Percentiles rank a stretch among this genome's conserved stretches.
phyloP scores from a whole-genome alignment of 2,329 filamentous ascomycete species.

The Penicillium nordicum region DNA sequence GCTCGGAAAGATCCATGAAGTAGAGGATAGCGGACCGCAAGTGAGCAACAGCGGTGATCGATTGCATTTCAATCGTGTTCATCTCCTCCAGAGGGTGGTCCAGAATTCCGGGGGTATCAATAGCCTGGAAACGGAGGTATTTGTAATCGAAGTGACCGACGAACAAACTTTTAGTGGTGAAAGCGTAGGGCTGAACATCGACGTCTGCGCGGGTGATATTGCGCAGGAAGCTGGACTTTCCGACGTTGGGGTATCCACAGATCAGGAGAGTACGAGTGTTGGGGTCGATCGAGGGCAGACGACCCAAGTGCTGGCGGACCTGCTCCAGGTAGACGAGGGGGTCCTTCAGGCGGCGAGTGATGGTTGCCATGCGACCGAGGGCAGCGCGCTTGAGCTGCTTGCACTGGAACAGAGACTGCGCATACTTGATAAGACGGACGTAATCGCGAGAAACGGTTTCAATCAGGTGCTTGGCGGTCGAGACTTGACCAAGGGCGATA shows the following conservation, averaged over 20 bases:
- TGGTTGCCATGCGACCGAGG: conserved; percentile 95
- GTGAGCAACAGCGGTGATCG: conserved; percentile 96
- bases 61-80: conserved; percentile 99
- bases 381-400: conserved; percentile 97
- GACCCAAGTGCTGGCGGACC: conserved; percentile 91
- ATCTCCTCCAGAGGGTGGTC: conserved; percentile 98
- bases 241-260: conserved; percentile 95
- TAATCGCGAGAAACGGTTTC: conserved; percentile 97
- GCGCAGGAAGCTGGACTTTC: conserved; percentile 93
- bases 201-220: conserved; percentile 93
- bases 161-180: conserved; percentile 96
- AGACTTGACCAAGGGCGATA: conserved; percentile 92
- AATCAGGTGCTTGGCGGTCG: conserved; percentile 92
- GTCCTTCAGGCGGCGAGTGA: conserved; percentile 91
- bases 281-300: conserved; percentile 96
- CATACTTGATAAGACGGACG: conserved; percentile 92
- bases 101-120: conserved; percentile 97
- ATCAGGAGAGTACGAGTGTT: conserved; percentile 95
- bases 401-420: conserved; percentile 95
- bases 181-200: conserved; percentile 95
- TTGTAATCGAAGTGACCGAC: conserved; percentile 98
- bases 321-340: conserved; percentile 94
- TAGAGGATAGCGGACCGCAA: conserved; percentile 92
- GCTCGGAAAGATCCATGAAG: conserved; percentile 96
- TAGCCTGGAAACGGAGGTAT: conserved; percentile 83